phyloP scores from a whole-genome alignment of 495 filamentous ascomycete species.

The Penicillium coffeae region DNA sequence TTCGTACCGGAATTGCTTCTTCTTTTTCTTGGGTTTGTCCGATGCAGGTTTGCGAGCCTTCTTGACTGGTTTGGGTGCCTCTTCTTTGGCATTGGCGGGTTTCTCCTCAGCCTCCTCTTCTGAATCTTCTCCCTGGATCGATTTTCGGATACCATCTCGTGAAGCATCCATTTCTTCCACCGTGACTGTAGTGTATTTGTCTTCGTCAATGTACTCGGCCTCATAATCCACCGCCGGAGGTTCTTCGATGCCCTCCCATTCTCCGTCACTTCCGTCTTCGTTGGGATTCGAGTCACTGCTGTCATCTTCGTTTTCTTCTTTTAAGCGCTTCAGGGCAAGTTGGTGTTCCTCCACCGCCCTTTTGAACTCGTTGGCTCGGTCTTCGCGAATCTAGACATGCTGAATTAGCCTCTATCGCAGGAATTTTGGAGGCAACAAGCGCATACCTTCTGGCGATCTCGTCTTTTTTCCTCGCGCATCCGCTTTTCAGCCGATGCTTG shows the following conservation, averaged over 20 bases:
- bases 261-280: constrained; percentile 40
- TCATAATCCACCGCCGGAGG: constrained; percentile 66
- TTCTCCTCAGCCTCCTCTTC: constrained; percentile 36
- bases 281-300: constrained; percentile 35
- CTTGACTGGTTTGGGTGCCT: constrained; percentile 24
- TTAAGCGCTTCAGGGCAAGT: constrained; percentile 50
- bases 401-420: constrained; percentile 9
- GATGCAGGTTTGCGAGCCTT: constrained; percentile 52
- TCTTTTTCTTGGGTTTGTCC: constrained; percentile 66
- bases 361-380: constrained; percentile 73
- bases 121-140: constrained; percentile 43
- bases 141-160: constrained; percentile 61
- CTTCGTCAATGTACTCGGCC: constrained; percentile 95
- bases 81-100: constrained; percentile 15
- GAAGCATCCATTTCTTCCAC: constrained; percentile 85
- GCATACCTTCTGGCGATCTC: constrained; percentile 65
- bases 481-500: constrained; percentile 70
- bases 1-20: constrained; percentile 90
- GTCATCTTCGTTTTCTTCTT: constrained; percentile 50
- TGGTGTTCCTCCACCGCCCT: constrained; percentile 72
- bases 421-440: background rate
- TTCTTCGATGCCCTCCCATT: constrained; percentile 61
- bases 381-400: constrained; percentile 64
- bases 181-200: constrained; percentile 89
- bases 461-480: constrained; percentile 68